Evolutionary conservation across 805 yeast genomes (phyloP).

Genomic region (Suhomyces pyralidae): DNA sequence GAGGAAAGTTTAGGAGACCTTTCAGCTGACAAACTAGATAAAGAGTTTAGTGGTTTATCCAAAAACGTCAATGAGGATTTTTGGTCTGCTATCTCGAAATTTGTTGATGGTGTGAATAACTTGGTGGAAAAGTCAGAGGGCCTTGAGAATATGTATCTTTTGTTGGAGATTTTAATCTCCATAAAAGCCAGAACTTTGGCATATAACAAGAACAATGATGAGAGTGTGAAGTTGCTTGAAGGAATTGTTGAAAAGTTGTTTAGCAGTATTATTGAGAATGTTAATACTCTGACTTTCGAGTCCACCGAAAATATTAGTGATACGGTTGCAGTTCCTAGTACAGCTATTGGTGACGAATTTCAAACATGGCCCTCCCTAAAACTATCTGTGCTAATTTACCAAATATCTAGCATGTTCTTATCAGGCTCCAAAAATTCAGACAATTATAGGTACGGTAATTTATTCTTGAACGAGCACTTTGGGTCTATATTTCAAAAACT

Average conservation of each 20-base stretch:
- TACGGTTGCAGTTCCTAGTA: background rate
- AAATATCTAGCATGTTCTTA: background rate
- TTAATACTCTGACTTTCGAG: background rate
- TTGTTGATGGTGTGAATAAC: background rate
- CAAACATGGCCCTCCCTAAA: conserved; percentile 17
- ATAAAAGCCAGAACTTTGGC: background rate
- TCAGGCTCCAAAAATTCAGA: background rate
- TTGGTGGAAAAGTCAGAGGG: background rate
- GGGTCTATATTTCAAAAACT: conserved; percentile 15
- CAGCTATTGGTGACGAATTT: background rate
- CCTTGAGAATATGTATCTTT: conserved; percentile 10
- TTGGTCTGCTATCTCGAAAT: conserved; percentile 7
- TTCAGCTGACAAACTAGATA: conserved; percentile 8
- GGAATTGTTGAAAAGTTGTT: background rate
- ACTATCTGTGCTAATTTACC: conserved; percentile 17
- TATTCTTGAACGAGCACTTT: conserved; percentile 20
- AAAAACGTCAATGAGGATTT: conserved; percentile 7
- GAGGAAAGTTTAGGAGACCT: conserved; percentile 17
- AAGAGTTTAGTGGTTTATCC: conserved; percentile 13
- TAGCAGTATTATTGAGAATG: background rate
- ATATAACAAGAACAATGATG: background rate
- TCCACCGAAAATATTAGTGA: background rate
- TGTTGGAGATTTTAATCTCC: conserved; percentile 11
- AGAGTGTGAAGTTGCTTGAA: background rate
- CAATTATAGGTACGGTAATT: conserved; percentile 13